Evolutionary conservation across 192 early-diverging fungal species (phyloP), one percentile per base, ranked within the genome.

Genomic region (Bifiguratus adelaidae): DNA sequence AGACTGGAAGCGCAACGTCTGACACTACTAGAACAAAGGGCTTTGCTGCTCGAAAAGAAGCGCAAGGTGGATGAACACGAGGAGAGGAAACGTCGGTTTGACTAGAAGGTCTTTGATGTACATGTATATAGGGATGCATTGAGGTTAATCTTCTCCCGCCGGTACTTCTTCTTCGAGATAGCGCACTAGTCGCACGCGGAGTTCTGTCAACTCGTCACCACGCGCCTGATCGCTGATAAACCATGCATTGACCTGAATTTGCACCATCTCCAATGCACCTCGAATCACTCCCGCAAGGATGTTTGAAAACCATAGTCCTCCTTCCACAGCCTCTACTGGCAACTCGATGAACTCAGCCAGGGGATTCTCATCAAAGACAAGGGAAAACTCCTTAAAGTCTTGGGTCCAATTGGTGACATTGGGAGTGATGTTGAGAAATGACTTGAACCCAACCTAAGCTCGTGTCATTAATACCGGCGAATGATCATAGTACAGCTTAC

Each of bases 281-380:
- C 96, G 76, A 35, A 99, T 53, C 2, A 97, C 89, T 1, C 96
- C 96, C 52, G 89, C 92, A 26, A 95, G 67, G 19, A 97, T 78
- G 52, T 99, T 99, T 19, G 91, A 94, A 56, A 95, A 99, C 92
- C 91, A 96, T 47, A 99, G 66, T 16, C 83, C 89, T 9, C 72
- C 73, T 47, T 81, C 67, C 13, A 75, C 49, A 2, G 77, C 69
- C 51, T 83, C 83, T 18, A 86, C 81, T 8, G 96, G 96, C 41
- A 99, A 72, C 58, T 99, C 96, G 23, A 97, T 93, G 77, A 91
- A 97, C 52, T 99, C 96, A 42, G 92, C 80, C 36, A 99, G 65
- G 6, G 96, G 96, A 53, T 99, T 99, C 27, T 97, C 94, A 21
- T 97, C 94, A 22, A 99, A 51, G 1, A 92, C 60, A 5, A 99